These are phyloP conservation scores for Backusella sp. DNA, from an alignment of 192 early-diverging fungal species.

Conservation along the genomic window DNA sequence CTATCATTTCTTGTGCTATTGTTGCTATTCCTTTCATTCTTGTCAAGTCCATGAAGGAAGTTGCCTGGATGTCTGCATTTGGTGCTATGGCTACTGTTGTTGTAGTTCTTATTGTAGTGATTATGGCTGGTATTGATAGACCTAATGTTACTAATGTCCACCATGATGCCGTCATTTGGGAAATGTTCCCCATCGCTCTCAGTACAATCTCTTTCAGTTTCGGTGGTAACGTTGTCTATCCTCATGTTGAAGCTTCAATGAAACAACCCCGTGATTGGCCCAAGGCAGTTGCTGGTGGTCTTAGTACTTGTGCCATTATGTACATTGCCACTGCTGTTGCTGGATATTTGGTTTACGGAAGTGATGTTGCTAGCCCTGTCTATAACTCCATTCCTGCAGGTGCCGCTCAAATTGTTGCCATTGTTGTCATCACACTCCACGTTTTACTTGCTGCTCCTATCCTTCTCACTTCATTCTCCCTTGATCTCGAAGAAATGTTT, in stretches of 20 bases:
- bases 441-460: conserved; percentile 67
- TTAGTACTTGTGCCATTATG: conserved; percentile 57
- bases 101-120: conserved; percentile 57
- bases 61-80: conserved; percentile 54
- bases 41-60: conserved; percentile 69
- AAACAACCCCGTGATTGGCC: conserved; percentile 54
- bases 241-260: conserved; percentile 69
- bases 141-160: conserved; percentile 37
- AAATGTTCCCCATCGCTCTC: conserved; percentile 59
- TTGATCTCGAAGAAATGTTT: conserved; percentile 58
- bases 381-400: conserved; percentile 57
- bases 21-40: conserved; percentile 63
- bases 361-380: conserved; percentile 51
- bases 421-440: conserved; percentile 62
- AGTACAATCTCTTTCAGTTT: conserved; percentile 68
- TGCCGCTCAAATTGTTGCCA: conserved; percentile 42
- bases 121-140: conserved; percentile 48
- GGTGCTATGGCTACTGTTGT: conserved; percentile 62
- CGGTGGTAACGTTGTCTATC: conserved; percentile 70
- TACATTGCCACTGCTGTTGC: conserved; percentile 61
- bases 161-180: conserved; percentile 41
- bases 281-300: conserved; percentile 48
- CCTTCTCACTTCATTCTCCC: conserved; percentile 59
- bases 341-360: conserved; percentile 66
- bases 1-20: conserved; percentile 49